phyloP scores from a whole-genome alignment of 73 alveolate genomes.

The Paramecium tetraurelia region DNA sequence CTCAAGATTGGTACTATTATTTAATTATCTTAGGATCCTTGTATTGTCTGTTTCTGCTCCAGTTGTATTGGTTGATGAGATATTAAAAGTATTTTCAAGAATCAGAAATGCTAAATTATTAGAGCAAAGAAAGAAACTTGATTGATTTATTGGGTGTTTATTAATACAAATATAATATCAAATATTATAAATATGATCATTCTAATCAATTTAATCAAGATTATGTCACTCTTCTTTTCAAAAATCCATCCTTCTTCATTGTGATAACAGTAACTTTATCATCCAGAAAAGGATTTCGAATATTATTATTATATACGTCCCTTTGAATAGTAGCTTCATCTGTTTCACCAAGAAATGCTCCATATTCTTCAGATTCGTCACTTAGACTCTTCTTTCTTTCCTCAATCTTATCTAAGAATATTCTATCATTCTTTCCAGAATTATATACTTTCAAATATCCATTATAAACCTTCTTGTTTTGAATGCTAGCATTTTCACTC shows the following conservation, averaged over 20 bases:
- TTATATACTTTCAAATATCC: not conserved
- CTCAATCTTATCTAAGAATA: not conserved
- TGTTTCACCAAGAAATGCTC: not conserved
- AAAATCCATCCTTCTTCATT: conserved; percentile 4
- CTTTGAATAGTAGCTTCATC: not conserved
- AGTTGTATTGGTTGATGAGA: conserved; percentile 87
- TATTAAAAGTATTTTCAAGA: conserved; percentile 85
- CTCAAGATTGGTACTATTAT: conserved; percentile 73
- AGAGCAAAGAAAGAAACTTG: not conserved
- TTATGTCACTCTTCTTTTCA: not conserved
- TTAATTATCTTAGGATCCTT: conserved; percentile 49
- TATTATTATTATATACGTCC: not conserved
- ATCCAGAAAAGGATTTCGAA: conserved; percentile 10
- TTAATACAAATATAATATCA: not conserved
- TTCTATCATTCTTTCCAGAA: not conserved
- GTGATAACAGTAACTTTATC: not conserved
- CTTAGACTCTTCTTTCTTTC: not conserved
- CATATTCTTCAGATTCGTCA: conserved; percentile 7
- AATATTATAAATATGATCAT: not conserved
- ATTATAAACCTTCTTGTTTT: not conserved
- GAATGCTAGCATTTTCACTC: not conserved
- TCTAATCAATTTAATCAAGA: not conserved
- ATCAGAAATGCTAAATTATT: not conserved
- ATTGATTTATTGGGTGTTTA: not conserved
- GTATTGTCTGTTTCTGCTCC: conserved; percentile 88